Conservation (phyloP, 768 basidiomycete species). For the Phallus indusiatus region DNA sequence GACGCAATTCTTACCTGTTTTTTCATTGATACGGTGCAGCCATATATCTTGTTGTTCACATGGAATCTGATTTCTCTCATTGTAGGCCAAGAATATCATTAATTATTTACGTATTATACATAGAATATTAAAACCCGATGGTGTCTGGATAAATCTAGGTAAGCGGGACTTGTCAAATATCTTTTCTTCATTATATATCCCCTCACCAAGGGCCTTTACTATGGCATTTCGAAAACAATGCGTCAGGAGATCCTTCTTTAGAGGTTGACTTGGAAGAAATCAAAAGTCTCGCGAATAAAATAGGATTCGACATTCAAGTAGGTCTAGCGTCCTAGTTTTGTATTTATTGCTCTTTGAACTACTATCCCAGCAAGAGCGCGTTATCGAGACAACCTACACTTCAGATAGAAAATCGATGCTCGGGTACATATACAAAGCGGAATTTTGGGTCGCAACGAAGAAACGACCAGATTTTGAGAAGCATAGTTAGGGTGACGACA, state of each 20-base stretch:
- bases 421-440: slow-evolving; percentile 72
- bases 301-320: slow-evolving; percentile 81
- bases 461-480: neutral
- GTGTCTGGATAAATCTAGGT: slow-evolving; percentile 90
- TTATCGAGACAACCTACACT: slow-evolving; percentile 79
- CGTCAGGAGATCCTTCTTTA: slow-evolving; percentile 67
- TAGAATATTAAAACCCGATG: slow-evolving; percentile 71
- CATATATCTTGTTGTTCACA: slow-evolving; percentile 10
- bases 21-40: slow-evolving; percentile 83
- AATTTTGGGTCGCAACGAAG: slow-evolving; percentile 74
- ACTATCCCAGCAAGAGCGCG: slow-evolving; percentile 60
- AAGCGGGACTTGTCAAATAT: slow-evolving; percentile 7
- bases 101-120: slow-evolving; percentile 86
- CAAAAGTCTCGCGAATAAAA: slow-evolving; percentile 55
- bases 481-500: no score
- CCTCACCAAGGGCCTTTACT: slow-evolving; percentile 61
- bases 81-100: slow-evolving; percentile 82
- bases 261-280: slow-evolving; percentile 89
- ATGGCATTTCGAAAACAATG: slow-evolving; percentile 97
- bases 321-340: slow-evolving; percentile 19
- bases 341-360: neutral
- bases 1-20: slow-evolving; percentile 90
- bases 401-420: slow-evolving; percentile 76
- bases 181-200: neutral
- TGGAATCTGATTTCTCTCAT: neutral